Conservation (phyloP, 129 eudicot species). For the Saussurea involucrata region DNA sequence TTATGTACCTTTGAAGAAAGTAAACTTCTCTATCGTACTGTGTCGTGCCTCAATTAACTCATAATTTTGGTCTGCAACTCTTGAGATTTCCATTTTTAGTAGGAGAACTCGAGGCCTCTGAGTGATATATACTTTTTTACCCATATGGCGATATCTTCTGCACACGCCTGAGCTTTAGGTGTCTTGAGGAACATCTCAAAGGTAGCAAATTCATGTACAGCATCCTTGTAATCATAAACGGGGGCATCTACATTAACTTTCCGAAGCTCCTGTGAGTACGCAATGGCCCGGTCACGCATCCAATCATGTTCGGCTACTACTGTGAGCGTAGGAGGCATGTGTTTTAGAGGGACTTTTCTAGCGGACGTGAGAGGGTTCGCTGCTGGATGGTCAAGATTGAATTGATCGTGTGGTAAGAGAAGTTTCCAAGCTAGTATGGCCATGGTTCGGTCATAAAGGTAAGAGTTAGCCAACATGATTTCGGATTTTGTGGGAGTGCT, state of each 20-base stretch:
- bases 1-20: neutral
- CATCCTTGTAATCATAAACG: conserved; percentile 73
- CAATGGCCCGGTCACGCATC: conserved; percentile 93
- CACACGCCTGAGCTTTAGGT: conserved; percentile 86
- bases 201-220: conserved; percentile 91
- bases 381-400: conserved; percentile 76
- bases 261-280: conserved; percentile 80
- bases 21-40: neutral
- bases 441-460: conserved; percentile 64
- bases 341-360: conserved; percentile 40
- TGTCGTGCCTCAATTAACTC: conserved; percentile 7
- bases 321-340: conserved; percentile 81
- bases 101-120: conserved; percentile 85
- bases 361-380: conserved; percentile 62
- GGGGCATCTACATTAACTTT: conserved; percentile 88
- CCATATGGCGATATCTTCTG: conserved; percentile 91
- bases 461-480: conserved; percentile 64
- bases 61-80: conserved; percentile 1
- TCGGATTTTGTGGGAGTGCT: conserved; percentile 77
- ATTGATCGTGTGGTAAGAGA: conserved; percentile 63
- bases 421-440: conserved; percentile 75
- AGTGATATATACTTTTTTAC: conserved; percentile 84
- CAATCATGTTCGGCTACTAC: conserved; percentile 86
- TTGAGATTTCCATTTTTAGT: conserved; percentile 31
- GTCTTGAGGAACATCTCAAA: conserved; percentile 73